Evolutionary conservation across 306 rosid genomes (phyloP), one percentile per base, ranked within the genome.

Genomic region (Lathyrus sativus): DNA sequence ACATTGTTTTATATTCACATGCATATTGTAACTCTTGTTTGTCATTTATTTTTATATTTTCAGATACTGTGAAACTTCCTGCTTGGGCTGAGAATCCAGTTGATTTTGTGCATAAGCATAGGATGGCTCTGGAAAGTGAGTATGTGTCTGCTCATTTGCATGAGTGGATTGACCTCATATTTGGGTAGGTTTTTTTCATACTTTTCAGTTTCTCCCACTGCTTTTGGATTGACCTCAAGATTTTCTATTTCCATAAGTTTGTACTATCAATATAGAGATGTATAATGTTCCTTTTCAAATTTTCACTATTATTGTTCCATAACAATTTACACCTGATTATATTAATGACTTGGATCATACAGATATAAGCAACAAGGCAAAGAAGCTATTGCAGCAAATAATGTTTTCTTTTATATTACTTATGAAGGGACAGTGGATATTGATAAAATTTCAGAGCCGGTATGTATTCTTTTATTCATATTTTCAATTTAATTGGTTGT

Each of bases 81-180:
- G 78, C 95, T 33, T 93, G 99, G 99, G 99, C 99, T 68, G 89
- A 88, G 78, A 93, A 75, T 65, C 88, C 95, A 65, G 76, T 78
- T 81, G 99, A 93, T 87, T 93, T 93, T 80, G 89, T 93, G 75
- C 92, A 86, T 80, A 93, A 93, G 87, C 99, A 93, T 81, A 86
- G 80, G 76, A 85, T 81, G 92, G 99, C 99, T 84, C 96, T 93
- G 45, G 99, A 93, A 85, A 93, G 97, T 8, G 97, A 93, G 71
- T 86, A 86, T 44, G 97, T 79, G 66, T 93, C 99, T 81, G 86
- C 88, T 53, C 91, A 90, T 80, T 81, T 93, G 83, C 97, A 93
- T 81, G 99, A 93, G 78, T 93, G 99, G 99, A 87, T 93, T 74
- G 99, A 93, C 86, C 97, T 93, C 71, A 81, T 93, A 65, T 93